Evolutionary conservation across 257 asterid genomes (phyloP), one percentile per base, ranked within the genome.

Genomic region (Prunella vulgaris): DNA sequence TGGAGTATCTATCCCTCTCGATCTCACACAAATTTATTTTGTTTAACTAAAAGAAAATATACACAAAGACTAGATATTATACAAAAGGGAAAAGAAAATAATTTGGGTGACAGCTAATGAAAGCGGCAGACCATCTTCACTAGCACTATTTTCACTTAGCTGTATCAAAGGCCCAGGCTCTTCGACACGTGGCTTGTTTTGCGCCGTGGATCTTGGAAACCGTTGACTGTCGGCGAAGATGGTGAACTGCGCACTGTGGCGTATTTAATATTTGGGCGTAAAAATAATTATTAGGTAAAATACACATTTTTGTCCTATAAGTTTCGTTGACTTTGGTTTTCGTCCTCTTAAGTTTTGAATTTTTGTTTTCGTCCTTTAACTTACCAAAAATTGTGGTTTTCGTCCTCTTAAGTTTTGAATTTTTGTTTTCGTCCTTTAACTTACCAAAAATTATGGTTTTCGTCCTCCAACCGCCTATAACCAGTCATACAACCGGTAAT

Each of bases 31-130:
- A n/a, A n/a, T n/a, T n/a, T n/a, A n/a, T n/a, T n/a, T n/a, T n/a
- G n/a, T n/a, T n/a, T n/a, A n/a, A n/a, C n/a, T n/a, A 25, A 25
- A 25, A 25, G 1, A 25, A 25, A 68, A 52, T 52, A 4, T 56
- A 1, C 6, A 8, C 4, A 54, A 37, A 14, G 21, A 68, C 54
- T 27, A 35, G 25, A 56, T 58, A 30, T 52, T 76, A 66, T 22
- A 58, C 8, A 52, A 63, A 63, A 10, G 35, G 62, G 64, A 2
- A 3, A n/a, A n/a, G n/a, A n/a, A n/a, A n/a, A n/a, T n/a, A n/a
- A n/a, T n/a, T n/a, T n/a, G 49, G 12, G 10, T 17, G 67, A 64
- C 82, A 79, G 82, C 82, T 66, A 78, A 70, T 74, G 78, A 74
- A 74, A 70, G 70, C 59, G 74, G 73, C 77, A 51, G 75, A 35